Evolutionary conservation across 202 grass and related monocot genomes (phyloP).

Genomic region (Schoenoplectus triqueter): DNA sequence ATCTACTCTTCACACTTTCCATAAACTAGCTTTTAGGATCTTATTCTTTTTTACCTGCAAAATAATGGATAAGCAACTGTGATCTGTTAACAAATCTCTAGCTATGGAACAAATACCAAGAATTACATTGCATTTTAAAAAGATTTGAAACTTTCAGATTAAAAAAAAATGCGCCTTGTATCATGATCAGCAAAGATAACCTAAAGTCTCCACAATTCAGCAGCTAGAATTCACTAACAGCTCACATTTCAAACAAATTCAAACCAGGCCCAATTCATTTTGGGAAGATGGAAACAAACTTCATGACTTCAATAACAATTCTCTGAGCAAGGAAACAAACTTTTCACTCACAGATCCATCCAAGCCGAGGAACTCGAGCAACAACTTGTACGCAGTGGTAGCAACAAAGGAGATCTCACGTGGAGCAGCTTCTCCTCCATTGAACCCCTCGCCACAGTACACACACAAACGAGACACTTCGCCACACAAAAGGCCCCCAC

Average conservation of each 20-base stretch:
- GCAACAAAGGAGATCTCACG: conserved; percentile 53
- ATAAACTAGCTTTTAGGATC: no score
- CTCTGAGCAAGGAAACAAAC: background rate
- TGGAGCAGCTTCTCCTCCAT: conserved; percentile 36
- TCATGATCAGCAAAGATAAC: background rate
- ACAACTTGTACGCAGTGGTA: conserved; percentile 53
- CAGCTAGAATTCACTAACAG: background rate
- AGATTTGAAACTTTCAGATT: no score
- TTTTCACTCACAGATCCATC: conserved; percentile 78
- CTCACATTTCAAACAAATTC: background rate
- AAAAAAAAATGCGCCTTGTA: background rate
- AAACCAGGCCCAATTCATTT: background rate
- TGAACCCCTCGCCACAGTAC: conserved; percentile 58
- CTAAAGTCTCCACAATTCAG: conserved; percentile 1
- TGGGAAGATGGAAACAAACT: background rate
- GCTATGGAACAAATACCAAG: no score
- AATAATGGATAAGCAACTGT: no score
- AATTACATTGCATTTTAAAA: no score
- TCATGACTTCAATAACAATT: background rate
- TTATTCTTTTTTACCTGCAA: no score
- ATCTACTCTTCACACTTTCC: no score
- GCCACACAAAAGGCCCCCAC: conserved; percentile 62
- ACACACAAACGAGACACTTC: conserved; percentile 48
- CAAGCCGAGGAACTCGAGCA: conserved; percentile 67
- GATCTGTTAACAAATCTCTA: no score